phyloP scores from a whole-genome alignment of 257 asterid genomes.

The Solanum rostratum region DNA sequence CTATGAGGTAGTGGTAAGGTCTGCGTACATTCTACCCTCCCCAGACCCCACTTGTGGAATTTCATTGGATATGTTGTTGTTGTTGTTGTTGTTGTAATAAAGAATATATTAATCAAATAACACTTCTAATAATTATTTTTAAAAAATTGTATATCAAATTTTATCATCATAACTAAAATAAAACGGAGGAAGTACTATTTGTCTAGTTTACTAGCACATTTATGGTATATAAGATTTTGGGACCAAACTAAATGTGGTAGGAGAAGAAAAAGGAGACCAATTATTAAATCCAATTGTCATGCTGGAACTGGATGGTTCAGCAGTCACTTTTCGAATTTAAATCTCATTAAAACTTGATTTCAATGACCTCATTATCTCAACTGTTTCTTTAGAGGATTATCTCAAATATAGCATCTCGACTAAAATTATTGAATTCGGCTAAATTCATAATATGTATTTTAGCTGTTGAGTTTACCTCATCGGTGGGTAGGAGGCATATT shows the following conservation, averaged over 20 bases:
- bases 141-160: no score
- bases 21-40: no score
- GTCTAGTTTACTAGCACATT: neutral
- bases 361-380: neutral
- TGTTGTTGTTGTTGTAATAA: no score
- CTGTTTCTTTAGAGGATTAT: neutral
- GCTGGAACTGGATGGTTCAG: neutral
- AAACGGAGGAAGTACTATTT: no score
- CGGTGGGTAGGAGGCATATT: neutral
- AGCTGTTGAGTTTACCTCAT: neutral
- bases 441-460: neutral
- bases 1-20: no score
- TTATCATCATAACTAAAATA: no score
- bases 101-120: no score
- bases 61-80: no score
- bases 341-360: neutral
- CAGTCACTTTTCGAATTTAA: neutral
- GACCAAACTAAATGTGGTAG: neutral
- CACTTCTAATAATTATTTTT: no score
- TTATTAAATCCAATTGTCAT: neutral
- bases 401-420: rapidly evolving
- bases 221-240: neutral
- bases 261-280: neutral
- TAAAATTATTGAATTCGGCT: neutral
- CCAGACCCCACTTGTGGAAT: no score